Base-by-base conservation (phyloP, 345 rosid species). In the Abelmoschus esculentus region DNA sequence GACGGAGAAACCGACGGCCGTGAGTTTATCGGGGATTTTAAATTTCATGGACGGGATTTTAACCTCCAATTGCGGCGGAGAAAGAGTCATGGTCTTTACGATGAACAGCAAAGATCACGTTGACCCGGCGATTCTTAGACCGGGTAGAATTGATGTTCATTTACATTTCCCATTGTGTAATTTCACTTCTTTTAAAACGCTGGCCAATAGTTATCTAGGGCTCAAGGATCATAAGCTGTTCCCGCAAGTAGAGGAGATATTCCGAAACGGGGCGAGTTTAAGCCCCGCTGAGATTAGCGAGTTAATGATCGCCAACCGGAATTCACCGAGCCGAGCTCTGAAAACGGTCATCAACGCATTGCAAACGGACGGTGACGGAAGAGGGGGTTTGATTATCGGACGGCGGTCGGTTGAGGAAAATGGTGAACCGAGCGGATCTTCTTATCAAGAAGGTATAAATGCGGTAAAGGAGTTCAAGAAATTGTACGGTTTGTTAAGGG, bases 241-340 rank as follows among this genome's bases (percentile, higher is more conserved):
- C 67, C 83, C 96, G 5, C 97, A 90, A 50, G 96, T 92, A 22
- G 98, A 92, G 80, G 98, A 86, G 73, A 78, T 87, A 32, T 87
- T 96, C 71, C 96, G 83, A 60, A 80, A 75, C 59, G 99, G 99
- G 5, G 86, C 90, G 34, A 84, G 85, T 67, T 52, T 96, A 66
- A 92, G 97, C 67, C 91, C 91, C 26, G 99, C 98, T 0, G 98
- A 90, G 81, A 89, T 96, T 18, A 87, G 96, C 1, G 99, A 96
- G 73, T 64, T 96, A 55, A 89, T 96, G 99, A 90, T 90, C 49
- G 87, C 91, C 3, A 90, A 96, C 81, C 84, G 98, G 66, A 84
- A 63, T 57, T 96, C 98, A 57, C 99, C 98, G 12, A 90, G 89
- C 77, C 86, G 98, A 66, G 99, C 99, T 15, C 68, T 96, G 80